Evolutionary conservation across 768 basidiomycete genomes (phyloP), one percentile per base, ranked within the genome.

Genomic region (Lactarius vividus): DNA sequence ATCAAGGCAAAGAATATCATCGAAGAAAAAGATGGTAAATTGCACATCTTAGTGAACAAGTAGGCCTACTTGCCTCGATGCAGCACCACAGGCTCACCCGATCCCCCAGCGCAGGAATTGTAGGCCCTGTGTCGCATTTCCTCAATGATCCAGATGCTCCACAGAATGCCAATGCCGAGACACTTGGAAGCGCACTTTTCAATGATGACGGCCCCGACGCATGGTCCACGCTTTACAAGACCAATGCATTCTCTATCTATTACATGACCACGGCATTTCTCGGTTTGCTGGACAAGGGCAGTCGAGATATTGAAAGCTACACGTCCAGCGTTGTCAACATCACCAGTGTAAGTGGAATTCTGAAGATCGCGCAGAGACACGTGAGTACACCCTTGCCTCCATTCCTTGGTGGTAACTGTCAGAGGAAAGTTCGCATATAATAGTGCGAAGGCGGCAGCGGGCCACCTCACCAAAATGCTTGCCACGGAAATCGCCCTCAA

Each of bases 31-130:
- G 88, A 92, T 57, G 89, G 89, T 33, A 88, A 81, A 69, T 72
- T 94, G 49, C 89, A 94, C 71, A 83, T 92, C 60, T 83, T 94
- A 4, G 85, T 93, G 40, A 94, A 94, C 79, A 93, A 93, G 91
- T 93, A 65, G 49, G 65, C 83, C 71, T 37, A 39, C 67, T 52
- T n/a, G 9, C 20, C 58, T 15, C 26, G 20, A n/a, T 28, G 31
- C 18, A 44, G 16, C 54, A 44, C 52, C 6, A 56, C 23, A n/a
- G 31, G 67, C 52, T 52, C 15, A 63, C 53, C 15, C 7, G 10
- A 40, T 28, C 31, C 62, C 42, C 42, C 69, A 93, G 92, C 68
- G 91, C 91, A 28, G 91, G 91, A 1, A 88, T 92, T 76, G 75
- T 78, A 7, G 92, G 91, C 0, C 92, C 91, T 18, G 65, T 71